Evolutionary conservation across 345 rosid genomes (phyloP).

Genomic region (Kernera saxatilis): DNA sequence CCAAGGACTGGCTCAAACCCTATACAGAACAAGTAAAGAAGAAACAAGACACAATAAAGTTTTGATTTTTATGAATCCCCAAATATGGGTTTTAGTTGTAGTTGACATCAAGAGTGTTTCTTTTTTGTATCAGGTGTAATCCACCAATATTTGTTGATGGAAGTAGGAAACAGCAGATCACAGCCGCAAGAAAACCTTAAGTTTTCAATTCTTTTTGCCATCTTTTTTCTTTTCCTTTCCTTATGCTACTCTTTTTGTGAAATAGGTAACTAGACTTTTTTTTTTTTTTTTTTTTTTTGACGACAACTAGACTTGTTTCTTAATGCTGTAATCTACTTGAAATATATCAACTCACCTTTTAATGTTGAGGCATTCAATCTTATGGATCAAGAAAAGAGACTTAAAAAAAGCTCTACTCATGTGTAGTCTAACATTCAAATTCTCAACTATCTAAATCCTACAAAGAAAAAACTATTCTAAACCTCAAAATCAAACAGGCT

Average conservation of each 20-base stretch:
- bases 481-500: neutral
- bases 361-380: neutral
- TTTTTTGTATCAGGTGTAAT: conserved; percentile 23
- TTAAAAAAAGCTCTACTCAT: neutral
- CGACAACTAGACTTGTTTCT: neutral
- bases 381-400: neutral
- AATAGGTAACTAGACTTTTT: too few relatives aligned
- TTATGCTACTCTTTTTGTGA: too few relatives aligned
- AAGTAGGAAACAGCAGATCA: conserved; percentile 27
- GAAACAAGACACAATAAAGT: neutral
- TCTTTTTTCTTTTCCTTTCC: neutral
- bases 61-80: conserved; percentile 2
- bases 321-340: conserved; percentile 11
- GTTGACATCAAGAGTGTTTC: conserved; percentile 15
- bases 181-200: conserved; percentile 21
- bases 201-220: neutral
- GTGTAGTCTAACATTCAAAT: neutral
- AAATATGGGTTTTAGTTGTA: neutral
- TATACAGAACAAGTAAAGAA: conserved; percentile 35
- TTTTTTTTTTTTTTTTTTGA: neutral
- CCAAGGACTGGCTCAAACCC: conserved; percentile 32
- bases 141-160: conserved; percentile 11
- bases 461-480: neutral
- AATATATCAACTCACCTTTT: conserved; percentile 7
- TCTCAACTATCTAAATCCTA: too few relatives aligned